Evolutionary conservation across 305 asterid species (phyloP).

Genomic region (Fraxinus nigra): DNA sequence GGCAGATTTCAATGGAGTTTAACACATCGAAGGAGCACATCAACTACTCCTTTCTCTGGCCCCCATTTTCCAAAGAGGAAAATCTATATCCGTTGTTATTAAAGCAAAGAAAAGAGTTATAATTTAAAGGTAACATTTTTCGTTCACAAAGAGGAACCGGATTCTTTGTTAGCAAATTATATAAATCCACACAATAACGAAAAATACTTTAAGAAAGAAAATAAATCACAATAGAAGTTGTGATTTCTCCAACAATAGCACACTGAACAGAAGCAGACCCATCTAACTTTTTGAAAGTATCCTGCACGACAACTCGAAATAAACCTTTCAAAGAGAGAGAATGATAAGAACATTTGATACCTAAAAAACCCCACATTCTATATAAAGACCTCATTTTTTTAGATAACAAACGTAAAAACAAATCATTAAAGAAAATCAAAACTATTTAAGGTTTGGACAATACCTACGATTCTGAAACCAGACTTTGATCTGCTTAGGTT

Average conservation of each 20-base stretch:
- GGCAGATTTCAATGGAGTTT: neutral
- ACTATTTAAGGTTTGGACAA: neutral
- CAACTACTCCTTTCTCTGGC: neutral
- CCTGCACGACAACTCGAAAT: neutral
- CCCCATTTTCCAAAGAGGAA: neutral
- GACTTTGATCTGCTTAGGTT: slow-evolving; percentile 22
- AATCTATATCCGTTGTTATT: neutral
- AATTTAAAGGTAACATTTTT: neutral
- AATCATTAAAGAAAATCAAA: neutral
- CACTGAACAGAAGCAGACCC: neutral
- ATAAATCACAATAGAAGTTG: neutral
- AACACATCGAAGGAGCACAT: neutral
- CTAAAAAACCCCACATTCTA: neutral
- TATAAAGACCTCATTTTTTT: neutral
- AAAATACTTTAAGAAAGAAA: neutral
- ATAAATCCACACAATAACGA: neutral
- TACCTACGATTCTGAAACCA: slow-evolving; percentile 30
- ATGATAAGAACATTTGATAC: neutral
- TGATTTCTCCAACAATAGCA: neutral
- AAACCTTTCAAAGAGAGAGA: neutral
- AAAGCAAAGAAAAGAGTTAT: neutral
- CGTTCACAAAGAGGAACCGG: neutral
- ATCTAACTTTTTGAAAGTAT: neutral
- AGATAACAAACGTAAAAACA: neutral
- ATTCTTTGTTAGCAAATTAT: neutral